phyloP scores from a whole-genome alignment of 257 asterid species.

The Solanum microdontum region DNA sequence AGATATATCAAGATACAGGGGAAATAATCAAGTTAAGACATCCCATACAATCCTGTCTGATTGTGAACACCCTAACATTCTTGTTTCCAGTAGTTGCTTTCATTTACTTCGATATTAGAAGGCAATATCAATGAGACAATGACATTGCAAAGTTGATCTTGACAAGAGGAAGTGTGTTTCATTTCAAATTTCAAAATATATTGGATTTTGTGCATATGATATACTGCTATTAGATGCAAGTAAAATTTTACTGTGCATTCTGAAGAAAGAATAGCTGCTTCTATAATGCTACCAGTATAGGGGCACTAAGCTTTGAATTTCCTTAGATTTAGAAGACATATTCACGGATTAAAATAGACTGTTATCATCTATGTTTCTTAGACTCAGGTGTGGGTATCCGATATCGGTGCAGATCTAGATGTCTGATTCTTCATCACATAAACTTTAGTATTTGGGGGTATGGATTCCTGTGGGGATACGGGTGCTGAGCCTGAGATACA shows the following conservation, averaged over 20 bases:
- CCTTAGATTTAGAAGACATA: background rate
- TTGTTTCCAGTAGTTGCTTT: background rate
- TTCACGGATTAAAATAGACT: background rate
- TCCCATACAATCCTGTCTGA: background rate
- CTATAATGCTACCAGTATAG: background rate
- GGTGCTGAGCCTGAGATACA: background rate
- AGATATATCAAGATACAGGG: background rate
- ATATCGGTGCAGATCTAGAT: background rate
- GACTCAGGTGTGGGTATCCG: background rate
- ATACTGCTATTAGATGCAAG: background rate
- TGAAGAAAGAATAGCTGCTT: background rate
- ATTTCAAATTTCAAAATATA: background rate
- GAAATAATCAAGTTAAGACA: background rate
- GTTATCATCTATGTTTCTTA: background rate
- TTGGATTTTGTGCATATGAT: background rate
- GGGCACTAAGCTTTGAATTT: background rate
- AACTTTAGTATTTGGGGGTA: background rate
- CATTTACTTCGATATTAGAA: background rate
- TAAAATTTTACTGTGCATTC: background rate
- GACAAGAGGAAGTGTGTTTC: background rate
- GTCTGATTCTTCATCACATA: background rate
- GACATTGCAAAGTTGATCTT: background rate
- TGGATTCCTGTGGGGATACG: background rate
- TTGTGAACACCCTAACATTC: background rate
- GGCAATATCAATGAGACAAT: background rate